Percentiles rank a stretch among this genome's conserved stretches.
phyloP scores from a whole-genome alignment of 176 grass and related monocot species.

The Musa acuminata region DNA sequence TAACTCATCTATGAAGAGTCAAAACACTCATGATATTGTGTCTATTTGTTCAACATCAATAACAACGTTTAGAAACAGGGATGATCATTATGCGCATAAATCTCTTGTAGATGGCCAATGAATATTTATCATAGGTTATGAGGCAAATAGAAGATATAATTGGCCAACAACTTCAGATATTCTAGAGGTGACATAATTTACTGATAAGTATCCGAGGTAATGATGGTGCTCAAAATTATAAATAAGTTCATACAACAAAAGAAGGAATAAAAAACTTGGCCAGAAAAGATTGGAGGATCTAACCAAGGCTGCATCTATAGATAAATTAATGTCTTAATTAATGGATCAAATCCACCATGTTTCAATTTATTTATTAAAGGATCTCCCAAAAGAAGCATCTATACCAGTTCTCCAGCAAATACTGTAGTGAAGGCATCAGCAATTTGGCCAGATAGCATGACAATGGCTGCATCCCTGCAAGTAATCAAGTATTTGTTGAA shows the following conservation, averaged over 20 bases:
- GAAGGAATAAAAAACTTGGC: neutral
- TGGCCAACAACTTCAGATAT: too few relatives aligned
- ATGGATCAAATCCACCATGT: neutral
- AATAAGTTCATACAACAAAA: neutral
- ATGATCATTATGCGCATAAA: too few relatives aligned
- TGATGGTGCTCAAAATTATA: neutral
- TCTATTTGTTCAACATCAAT: too few relatives aligned
- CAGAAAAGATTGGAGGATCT: neutral
- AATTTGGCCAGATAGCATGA: conserved; percentile 96
- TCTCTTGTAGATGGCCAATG: too few relatives aligned
- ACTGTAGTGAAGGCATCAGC: conserved; percentile 89
- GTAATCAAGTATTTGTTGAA: conserved; percentile 22
- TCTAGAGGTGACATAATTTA: too few relatives aligned
- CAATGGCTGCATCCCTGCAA: conserved; percentile 75
- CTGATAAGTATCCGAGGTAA: too few relatives aligned
- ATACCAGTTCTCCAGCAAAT: conserved; percentile 90
- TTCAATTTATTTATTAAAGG: too few relatives aligned
- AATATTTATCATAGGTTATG: too few relatives aligned
- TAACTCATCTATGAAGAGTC: too few relatives aligned
- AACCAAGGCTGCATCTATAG: neutral
- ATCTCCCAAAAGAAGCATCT: neutral
- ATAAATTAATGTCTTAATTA: neutral
- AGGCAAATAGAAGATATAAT: too few relatives aligned
- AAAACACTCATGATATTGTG: too few relatives aligned
- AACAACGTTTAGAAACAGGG: too few relatives aligned